Base-by-base conservation (phyloP, 1,284 basidiomycete genomes). In the Pascua guehoae region DNA sequence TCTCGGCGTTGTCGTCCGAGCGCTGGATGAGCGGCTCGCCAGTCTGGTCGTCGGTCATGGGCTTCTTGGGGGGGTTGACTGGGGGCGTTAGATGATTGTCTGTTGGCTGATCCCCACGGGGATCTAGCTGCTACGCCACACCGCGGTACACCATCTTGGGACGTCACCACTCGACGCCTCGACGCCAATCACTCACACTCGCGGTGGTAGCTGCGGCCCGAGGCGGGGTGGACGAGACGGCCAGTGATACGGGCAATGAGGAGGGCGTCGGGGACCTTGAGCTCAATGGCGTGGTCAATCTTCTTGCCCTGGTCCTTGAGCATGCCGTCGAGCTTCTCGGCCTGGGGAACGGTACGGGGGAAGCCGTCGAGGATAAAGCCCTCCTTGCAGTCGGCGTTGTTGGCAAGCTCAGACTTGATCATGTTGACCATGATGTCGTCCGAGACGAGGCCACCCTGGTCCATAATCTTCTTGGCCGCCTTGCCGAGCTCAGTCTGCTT, bases 321-420 rank as follows among this genome's bases (percentile, higher is more conserved):
- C 95, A 98, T 98, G 63, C 81, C 79, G 76, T 97, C 95, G 62
- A 98, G 86, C 79, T 97, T 98, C 79, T 93, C 85, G 7, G 95
- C 96, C 74, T 98, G 96, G n/a, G 89, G 87, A 43, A 97, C 91
- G 14, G 95, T 98, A 50, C 96, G 89, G 40, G 95, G 95, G 86
- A 98, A 98, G 17, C 95, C 95, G 72, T 98, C 95, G 49, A 98
- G 84, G 63, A 98, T 96, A 79, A 98, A 98, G 48, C 95, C 95
- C 63, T 93, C 89, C 81, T 89, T 86, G 83, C 95, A 98, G 32
- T 82, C 81, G 76, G 86, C 84, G 84, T 98, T 98, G 78, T 86
- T 89, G 77, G 94, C 88, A 50, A 98, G 82, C 82, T 98, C 93
- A 72, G 92, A 86, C 81, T 91, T 89, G 81, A 98, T 98, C 87